Percentiles rank a stretch among this genome's conserved stretches.
Evolutionary conservation across 139 green algal genomes (phyloP).

Genomic region (Gonium pectorale): DNA sequence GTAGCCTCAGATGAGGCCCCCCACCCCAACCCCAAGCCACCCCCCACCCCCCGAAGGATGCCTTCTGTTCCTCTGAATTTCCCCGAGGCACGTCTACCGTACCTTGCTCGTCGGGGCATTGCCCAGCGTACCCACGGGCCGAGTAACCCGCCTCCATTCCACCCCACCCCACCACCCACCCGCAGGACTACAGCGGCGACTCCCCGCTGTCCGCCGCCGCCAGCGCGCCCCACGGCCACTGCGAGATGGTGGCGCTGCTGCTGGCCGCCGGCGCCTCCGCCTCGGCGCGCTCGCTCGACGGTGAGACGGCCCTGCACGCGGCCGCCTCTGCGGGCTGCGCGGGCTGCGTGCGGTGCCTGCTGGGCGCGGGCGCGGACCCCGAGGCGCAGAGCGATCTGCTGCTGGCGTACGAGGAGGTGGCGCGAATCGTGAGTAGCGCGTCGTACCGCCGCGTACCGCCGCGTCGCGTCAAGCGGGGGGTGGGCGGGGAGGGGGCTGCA

Average conservation of each 20-base stretch:
- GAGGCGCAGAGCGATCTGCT: neutral
- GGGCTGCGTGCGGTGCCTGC: neutral
- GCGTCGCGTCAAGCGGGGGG: no score
- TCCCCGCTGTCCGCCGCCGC: neutral
- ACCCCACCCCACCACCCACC: neutral
- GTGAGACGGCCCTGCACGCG: slow-evolving; percentile 18
- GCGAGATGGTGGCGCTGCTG: neutral
- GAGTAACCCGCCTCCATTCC: no score
- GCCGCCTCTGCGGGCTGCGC: neutral
- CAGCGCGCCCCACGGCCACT: neutral
- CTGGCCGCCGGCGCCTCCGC: slow-evolving; percentile 3
- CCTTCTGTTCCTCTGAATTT: no score
- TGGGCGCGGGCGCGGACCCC: slow-evolving; percentile 17
- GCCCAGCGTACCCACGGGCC: no score
- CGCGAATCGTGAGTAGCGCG: slow-evolving; percentile 6
- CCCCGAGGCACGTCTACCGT: no score
- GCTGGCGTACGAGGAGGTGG: slow-evolving; percentile 16
- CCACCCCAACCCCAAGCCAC: no score
- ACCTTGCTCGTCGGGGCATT: no score
- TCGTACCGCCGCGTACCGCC: no score
- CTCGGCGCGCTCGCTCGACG: slow-evolving; percentile 7
- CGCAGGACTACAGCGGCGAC: slow-evolving; percentile 4
- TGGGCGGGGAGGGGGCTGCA: no score
- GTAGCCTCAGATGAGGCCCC: no score
- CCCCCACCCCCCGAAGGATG: no score